phyloP scores from a whole-genome alignment of 257 asterid genomes.

The Linderniella brevidens region DNA sequence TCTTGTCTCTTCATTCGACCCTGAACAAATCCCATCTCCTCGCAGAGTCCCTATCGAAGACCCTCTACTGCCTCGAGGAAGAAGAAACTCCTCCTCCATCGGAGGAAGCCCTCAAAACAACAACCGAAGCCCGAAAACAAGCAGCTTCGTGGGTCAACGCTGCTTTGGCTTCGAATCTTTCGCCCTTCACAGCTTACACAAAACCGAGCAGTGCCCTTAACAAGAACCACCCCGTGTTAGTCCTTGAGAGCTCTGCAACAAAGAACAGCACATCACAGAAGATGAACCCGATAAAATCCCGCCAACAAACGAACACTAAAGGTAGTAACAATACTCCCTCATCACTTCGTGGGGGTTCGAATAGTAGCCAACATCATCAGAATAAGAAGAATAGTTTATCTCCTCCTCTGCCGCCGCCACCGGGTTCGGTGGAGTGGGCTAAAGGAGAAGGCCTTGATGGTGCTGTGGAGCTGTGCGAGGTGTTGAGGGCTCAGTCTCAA shows the following conservation, averaged over 20 bases:
- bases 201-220: slow-evolving; percentile 21
- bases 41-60: slow-evolving; percentile 64
- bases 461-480: slow-evolving; percentile 75
- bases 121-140: slow-evolving; percentile 51
- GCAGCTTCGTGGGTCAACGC: slow-evolving; percentile 88
- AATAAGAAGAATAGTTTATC: too few relatives aligned
- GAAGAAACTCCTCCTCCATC: slow-evolving; percentile 54
- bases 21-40: slow-evolving; percentile 51
- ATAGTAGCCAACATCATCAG: too few relatives aligned
- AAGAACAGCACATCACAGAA: slow-evolving; percentile 31
- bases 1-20: slow-evolving; percentile 49
- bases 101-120: slow-evolving; percentile 41
- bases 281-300: slow-evolving; percentile 23
- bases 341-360: too few relatives aligned
- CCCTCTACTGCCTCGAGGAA: slow-evolving; percentile 19
- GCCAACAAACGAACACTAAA: slow-evolving; percentile 6
- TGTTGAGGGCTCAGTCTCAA: slow-evolving; percentile 52
- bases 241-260: slow-evolving; percentile 41
- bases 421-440: slow-evolving; percentile 81
- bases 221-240: slow-evolving; percentile 36
- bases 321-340: too few relatives aligned
- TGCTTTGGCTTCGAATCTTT: slow-evolving; percentile 59
- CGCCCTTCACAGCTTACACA: slow-evolving; percentile 50
- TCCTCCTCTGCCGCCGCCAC: too few relatives aligned
- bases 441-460: slow-evolving; percentile 78